Evolutionary conservation across 1,139 yeast species (phyloP).

Genomic region (Hyphopichia fennica): DNA sequence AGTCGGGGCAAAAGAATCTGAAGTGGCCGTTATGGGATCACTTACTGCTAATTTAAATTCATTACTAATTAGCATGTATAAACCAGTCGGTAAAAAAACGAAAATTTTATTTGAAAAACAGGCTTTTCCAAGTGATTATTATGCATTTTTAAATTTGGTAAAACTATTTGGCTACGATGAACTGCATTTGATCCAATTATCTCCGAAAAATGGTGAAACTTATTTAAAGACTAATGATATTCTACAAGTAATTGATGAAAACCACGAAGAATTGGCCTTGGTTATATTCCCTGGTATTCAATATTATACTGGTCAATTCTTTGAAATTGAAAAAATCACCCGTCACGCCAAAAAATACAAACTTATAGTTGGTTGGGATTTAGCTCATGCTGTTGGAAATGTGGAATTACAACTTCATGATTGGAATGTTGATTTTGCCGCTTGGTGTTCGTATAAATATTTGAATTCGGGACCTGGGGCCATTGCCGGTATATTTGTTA

Average conservation of each 20-base stretch:
- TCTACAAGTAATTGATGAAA: slow-evolving; percentile 50
- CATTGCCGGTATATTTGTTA: slow-evolving; percentile 79
- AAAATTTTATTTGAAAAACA: slow-evolving; percentile 82
- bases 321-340: slow-evolving; percentile 73
- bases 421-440: slow-evolving; percentile 92
- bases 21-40: slow-evolving; percentile 87
- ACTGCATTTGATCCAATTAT: slow-evolving; percentile 62
- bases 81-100: slow-evolving; percentile 56
- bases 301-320: slow-evolving; percentile 87
- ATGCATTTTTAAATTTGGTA: slow-evolving; percentile 78
- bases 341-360: slow-evolving; percentile 44
- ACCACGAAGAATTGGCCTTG: slow-evolving; percentile 67
- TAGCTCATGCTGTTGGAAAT: slow-evolving; percentile 94
- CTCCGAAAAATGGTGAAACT: slow-evolving; percentile 57
- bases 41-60: slow-evolving; percentile 81
- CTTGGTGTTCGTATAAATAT: slow-evolving; percentile 92
- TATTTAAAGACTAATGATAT: slow-evolving; percentile 65
- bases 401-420: slow-evolving; percentile 74
- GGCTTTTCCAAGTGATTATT: slow-evolving; percentile 91
- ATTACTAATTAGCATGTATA: slow-evolving; percentile 70
- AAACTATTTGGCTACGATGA: slow-evolving; percentile 60
- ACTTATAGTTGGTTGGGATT: slow-evolving; percentile 86
- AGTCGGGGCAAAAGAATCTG: slow-evolving; percentile 71
- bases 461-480: slow-evolving; percentile 92
- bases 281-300: slow-evolving; percentile 87